Base-by-base conservation (phyloP, 768 basidiomycete species). In the Pleurotus giganteus region DNA sequence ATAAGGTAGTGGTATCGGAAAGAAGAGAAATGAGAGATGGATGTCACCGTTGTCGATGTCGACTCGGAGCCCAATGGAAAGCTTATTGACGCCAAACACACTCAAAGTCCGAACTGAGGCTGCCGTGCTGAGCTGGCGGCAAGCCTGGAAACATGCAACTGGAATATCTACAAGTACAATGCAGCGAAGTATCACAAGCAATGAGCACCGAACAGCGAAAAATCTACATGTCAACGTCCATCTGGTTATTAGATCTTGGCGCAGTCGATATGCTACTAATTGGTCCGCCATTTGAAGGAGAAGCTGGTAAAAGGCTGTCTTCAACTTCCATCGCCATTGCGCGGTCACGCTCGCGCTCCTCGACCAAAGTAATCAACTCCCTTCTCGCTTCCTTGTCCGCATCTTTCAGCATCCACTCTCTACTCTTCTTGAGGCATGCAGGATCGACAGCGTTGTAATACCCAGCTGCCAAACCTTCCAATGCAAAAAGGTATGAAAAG, bases 361-460 rank as follows among this genome's bases (percentile, higher is more conserved):
- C 49, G n/a, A 51, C 32, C 19, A 51, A 11, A 6, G 21, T 9
- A 7, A 19, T 24, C 53, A 87, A 55, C 47, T 74, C 75, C 15
- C 55, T 57, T 21, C 72, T 60, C 3, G 83, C 84, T 42, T 75
- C 74, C 46, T 58, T 66, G 54, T 84, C 83, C 21, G 85, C 86
- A 51, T 86, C 86, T 57, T 76, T 74, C 32, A 91, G 60, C 86
- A 89, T 89, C 50, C 59, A 62, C 47, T 71, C 56, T 11, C 89
- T 74, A 28, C 66, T 71, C 12, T 71, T 61, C 66, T 81, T 83
- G 74, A 83, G 85, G 23, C 67, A 68, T 34, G 73, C 69, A n/a
- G 89, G 86, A 58, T 90, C 88, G 66, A 89, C 84, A 27, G 83
- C 75, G 61, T 89, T 89, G 61, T 79, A 75, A 58, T 77, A 80